phyloP scores from a whole-genome alignment of 495 filamentous ascomycete species.

The Pseudoneurospora amorphoporcata region DNA sequence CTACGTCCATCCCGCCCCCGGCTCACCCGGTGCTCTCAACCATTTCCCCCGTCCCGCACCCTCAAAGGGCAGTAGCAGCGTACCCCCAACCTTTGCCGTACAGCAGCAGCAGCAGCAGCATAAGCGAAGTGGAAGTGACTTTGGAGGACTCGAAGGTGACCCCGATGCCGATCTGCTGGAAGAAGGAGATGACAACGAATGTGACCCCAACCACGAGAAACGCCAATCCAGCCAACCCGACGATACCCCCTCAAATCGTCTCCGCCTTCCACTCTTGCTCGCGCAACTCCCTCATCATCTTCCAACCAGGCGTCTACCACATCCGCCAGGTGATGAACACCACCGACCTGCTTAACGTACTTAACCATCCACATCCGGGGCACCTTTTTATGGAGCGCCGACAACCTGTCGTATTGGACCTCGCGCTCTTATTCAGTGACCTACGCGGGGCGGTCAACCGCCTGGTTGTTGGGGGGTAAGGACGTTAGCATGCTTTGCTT shows the following conservation, averaged over 20 bases:
- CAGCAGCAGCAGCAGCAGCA: neutral
- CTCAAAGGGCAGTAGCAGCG: neutral
- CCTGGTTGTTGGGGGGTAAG: conserved; percentile 30
- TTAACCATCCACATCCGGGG: conserved; percentile 32
- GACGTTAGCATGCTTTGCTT: conserved; percentile 25
- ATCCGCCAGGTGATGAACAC: conserved; percentile 36
- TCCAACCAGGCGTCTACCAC: conserved; percentile 30
- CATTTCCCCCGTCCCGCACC: conserved; percentile 8
- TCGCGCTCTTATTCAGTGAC: conserved; percentile 24
- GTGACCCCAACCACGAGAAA: neutral
- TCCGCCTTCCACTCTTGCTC: conserved; percentile 32
- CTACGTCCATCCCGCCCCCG: neutral
- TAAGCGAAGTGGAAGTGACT: no score
- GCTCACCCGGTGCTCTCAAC: conserved; percentile 3
- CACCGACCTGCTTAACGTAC: conserved; percentile 27
- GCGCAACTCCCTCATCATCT: conserved; percentile 24
- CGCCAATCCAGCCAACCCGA: conserved; percentile 8
- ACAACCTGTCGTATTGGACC: conserved; percentile 33
- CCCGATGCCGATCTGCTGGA: neutral
- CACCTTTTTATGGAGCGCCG: conserved; percentile 26
- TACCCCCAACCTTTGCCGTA: neutral
- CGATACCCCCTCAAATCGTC: conserved; percentile 32
- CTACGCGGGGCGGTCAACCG: conserved; percentile 28
- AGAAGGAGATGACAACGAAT: neutral
- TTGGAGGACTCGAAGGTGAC: neutral